Evolutionary conservation across 331 rosid species (phyloP).

Genomic region (Acacia pycnantha): DNA sequence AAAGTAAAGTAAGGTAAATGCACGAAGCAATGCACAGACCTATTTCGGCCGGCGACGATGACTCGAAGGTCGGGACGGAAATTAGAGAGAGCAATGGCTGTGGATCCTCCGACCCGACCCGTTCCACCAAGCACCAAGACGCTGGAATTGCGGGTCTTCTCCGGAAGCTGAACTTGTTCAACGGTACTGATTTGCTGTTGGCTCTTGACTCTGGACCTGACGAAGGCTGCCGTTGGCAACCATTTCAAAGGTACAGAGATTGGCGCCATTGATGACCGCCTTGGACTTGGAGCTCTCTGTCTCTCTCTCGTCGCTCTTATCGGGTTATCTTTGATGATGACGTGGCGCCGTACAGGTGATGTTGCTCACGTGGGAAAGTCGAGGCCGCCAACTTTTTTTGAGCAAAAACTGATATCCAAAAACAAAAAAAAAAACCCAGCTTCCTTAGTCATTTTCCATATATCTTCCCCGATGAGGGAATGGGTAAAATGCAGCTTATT

Average conservation of each 20-base stretch:
- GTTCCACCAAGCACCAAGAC: slow-evolving; percentile 90
- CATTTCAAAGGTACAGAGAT: slow-evolving; percentile 32
- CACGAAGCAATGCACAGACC: slow-evolving; percentile 32
- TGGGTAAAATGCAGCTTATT: no score
- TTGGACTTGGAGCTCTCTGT: neutral
- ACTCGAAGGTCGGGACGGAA: slow-evolving; percentile 68
- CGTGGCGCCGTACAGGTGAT: neutral
- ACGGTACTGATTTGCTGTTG: slow-evolving; percentile 8
- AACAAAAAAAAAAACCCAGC: no score
- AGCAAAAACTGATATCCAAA: no score
- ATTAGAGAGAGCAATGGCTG: slow-evolving; percentile 77
- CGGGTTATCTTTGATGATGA: slow-evolving; percentile 17
- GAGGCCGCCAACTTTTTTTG: neutral
- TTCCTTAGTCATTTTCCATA: no score
- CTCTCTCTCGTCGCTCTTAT: neutral
- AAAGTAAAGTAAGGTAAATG: neutral
- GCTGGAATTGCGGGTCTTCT: slow-evolving; percentile 56
- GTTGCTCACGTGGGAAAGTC: neutral
- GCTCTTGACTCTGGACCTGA: neutral
- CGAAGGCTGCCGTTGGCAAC: slow-evolving; percentile 1
- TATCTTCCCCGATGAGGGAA: no score
- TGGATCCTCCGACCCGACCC: slow-evolving; percentile 94
- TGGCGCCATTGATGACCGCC: slow-evolving; percentile 40
- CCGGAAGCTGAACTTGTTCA: slow-evolving; percentile 44
- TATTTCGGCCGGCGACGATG: slow-evolving; percentile 77